Evolutionary conservation across 2,329 filamentous ascomycete genomes (phyloP), one percentile per base, ranked within the genome.

Genomic region (Ascochyta fabae): DNA sequence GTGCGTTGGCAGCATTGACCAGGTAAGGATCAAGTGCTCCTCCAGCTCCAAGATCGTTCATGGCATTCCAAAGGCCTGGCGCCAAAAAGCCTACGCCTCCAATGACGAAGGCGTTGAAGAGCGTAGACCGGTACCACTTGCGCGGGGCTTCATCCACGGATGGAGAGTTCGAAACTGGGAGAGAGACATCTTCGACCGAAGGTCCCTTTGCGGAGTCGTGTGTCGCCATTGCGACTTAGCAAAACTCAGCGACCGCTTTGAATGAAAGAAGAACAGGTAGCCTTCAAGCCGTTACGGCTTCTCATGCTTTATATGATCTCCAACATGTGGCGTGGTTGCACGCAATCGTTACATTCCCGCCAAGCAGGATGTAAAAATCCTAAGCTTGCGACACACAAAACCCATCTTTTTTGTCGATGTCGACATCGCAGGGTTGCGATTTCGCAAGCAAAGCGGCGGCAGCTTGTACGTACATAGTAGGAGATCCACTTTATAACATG

Each of bases 91-190:
- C 83, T 0, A 83, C 81, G 13, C 74, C 76, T 12, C 83, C 82
- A 41, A 84, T 83, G 15, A 84, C 74, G 43, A 79, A 80, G 35
- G 81, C 81, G 63, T 84, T 83, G 75, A 83, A 84, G 1, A 84
- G 74, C 0, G 81, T 83, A 2, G 77, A 77, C 47, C 77, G 80
- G 58, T 83, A 81, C 82, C 82, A 84, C 49, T 56, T 69, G 9
- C 59, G 48, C 16, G 39, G 41, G 10, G 36, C 39, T 7, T 51
- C 34, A n/a, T 56, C 34, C 4, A 56, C 38, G 1, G 59, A 61
- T n/a, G 47, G 53, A 8, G 47, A 13, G 33, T 49, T 45, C 1
- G 57, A 59, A 12, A 48, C 34, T 15, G 57, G 57, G 5, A 59
- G 57, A 26, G 53, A 53, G n/a, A 46, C 53, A 27, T 59, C 57